Conservation (phyloP, 2,329 filamentous ascomycete genomes). For the Rutstroemia sydowiana region DNA sequence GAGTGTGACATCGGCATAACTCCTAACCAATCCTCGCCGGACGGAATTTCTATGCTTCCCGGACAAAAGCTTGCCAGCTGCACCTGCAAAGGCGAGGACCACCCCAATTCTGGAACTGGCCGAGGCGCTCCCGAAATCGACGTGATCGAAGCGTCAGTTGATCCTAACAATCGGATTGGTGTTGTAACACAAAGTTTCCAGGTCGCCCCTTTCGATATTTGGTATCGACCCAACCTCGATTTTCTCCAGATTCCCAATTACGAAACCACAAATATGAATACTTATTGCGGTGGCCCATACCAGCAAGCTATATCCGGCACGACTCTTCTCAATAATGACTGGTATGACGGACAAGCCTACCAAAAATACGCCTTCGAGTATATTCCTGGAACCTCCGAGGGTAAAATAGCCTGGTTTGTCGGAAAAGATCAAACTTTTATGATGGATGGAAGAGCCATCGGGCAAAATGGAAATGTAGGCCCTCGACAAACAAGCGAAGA, state of each 20-base stretch:
- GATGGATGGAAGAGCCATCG: slow-evolving; percentile 44
- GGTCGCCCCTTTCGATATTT: slow-evolving; percentile 35
- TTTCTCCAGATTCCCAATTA: slow-evolving; percentile 44
- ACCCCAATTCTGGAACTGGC: slow-evolving; percentile 57
- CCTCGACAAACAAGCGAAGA: slow-evolving; percentile 43
- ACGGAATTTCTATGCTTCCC: slow-evolving; percentile 58
- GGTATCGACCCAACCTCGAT: slow-evolving; percentile 44
- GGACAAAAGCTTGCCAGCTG: slow-evolving; percentile 63
- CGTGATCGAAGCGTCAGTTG: slow-evolving; percentile 54
- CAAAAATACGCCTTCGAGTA: slow-evolving; percentile 52
- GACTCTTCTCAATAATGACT: slow-evolving; percentile 45
- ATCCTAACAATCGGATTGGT: slow-evolving; percentile 30
- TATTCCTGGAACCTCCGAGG: slow-evolving; percentile 35
- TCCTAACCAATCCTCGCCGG: slow-evolving; percentile 58
- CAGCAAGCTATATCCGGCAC: slow-evolving; percentile 50
- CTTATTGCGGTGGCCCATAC: slow-evolving; percentile 45
- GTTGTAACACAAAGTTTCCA: slow-evolving; percentile 33
- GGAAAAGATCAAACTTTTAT: slow-evolving; percentile 43
- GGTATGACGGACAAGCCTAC: slow-evolving; percentile 47
- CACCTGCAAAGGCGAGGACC: slow-evolving; percentile 55
- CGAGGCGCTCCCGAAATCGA: slow-evolving; percentile 65
- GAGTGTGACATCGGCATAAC: slow-evolving; percentile 58
- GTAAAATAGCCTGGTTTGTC: slow-evolving; percentile 45
- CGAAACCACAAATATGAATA: slow-evolving; percentile 41
- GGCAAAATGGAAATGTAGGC: slow-evolving; percentile 45